Percentiles rank a stretch among this genome's conserved stretches.
These are phyloP conservation scores for Sugiyamaella xylanicola DNA, from an alignment of 1,139 yeast species.

Conservation along the genomic window DNA sequence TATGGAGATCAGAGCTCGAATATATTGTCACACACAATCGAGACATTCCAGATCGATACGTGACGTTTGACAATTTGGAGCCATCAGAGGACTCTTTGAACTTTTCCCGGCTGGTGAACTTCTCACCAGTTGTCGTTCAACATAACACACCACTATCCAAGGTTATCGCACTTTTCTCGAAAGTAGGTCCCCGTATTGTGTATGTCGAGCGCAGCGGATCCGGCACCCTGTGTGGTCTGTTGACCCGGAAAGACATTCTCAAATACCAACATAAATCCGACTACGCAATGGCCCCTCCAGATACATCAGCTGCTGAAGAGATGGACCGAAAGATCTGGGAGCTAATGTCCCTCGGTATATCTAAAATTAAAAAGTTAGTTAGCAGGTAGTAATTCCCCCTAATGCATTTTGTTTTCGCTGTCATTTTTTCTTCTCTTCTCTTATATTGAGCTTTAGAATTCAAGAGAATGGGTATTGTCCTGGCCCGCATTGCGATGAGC, in stretches of 20 bases:
- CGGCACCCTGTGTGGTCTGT: slow-evolving; percentile 58
- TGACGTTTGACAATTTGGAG: slow-evolving; percentile 19
- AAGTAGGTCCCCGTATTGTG: slow-evolving; percentile 78
- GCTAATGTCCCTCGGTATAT: slow-evolving; percentile 1
- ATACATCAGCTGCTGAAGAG: slow-evolving; percentile 31
- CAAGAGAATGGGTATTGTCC: no score
- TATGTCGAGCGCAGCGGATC: slow-evolving; percentile 54
- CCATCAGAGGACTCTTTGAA: slow-evolving; percentile 34
- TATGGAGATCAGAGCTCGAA: slow-evolving; percentile 43
- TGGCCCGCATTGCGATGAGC: no score
- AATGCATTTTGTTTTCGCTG: not conserved
- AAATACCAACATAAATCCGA: slow-evolving; percentile 46
- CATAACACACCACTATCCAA: slow-evolving; percentile 60
- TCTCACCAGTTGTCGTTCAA: slow-evolving; percentile 65
- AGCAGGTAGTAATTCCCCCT: not conserved
- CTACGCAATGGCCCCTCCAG: slow-evolving; percentile 26
- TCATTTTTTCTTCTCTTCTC: not conserved
- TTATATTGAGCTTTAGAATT: no score
- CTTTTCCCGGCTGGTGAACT: slow-evolving; percentile 53
- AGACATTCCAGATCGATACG: slow-evolving; percentile 19
- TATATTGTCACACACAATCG: slow-evolving; percentile 32
- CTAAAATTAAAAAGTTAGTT: slow-evolving; percentile 12
- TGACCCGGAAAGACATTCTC: slow-evolving; percentile 69
- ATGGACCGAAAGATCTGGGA: slow-evolving; percentile 35
- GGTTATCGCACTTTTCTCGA: slow-evolving; percentile 68